Evolutionary conservation across 1,284 basidiomycete genomes (phyloP).

Genomic region (Sanghuangporus baumii): DNA sequence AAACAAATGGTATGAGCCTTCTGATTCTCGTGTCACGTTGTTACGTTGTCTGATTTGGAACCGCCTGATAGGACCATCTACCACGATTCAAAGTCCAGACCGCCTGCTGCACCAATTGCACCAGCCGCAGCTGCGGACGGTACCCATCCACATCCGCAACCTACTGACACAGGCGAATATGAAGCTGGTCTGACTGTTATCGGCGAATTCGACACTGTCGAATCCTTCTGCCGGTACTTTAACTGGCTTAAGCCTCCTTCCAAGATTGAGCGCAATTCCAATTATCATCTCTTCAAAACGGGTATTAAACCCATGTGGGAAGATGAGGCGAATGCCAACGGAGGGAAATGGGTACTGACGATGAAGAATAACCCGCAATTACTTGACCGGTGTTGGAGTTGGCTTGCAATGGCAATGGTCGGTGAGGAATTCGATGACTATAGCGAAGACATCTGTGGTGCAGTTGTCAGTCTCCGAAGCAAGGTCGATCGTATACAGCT

Average conservation of each 20-base stretch:
- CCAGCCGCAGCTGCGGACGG: conserved; percentile 28
- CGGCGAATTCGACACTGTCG: conserved; percentile 80
- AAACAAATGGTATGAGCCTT: conserved; percentile 58
- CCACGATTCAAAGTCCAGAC: conserved; percentile 75
- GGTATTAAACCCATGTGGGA: conserved; percentile 97
- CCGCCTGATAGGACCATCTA: conserved; percentile 66
- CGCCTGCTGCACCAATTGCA: conserved; percentile 38
- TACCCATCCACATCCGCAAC: conserved; percentile 35
- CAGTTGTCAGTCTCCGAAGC: conserved; percentile 82
- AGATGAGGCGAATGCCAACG: conserved; percentile 84
- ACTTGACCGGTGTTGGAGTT: conserved; percentile 86
- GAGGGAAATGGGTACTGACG: conserved; percentile 93
- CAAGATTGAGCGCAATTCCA: conserved; percentile 80
- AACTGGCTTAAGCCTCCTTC: conserved; percentile 92
- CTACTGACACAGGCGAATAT: conserved; percentile 62
- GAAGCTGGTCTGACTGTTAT: conserved; percentile 74
- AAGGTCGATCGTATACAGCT: conserved; percentile 88
- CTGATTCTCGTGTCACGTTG: background rate
- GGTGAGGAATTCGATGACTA: conserved; percentile 83
- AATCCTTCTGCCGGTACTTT: conserved; percentile 90
- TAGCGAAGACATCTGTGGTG: conserved; percentile 82
- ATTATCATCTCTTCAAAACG: conserved; percentile 92
- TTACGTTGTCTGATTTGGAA: background rate
- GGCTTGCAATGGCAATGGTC: conserved; percentile 86
- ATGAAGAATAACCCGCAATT: conserved; percentile 78